Percentiles rank a stretch among this genome's conserved stretches.
Evolutionary conservation across 1,284 basidiomycete species (phyloP).

Genomic region (Heterobasidion irregulare): DNA sequence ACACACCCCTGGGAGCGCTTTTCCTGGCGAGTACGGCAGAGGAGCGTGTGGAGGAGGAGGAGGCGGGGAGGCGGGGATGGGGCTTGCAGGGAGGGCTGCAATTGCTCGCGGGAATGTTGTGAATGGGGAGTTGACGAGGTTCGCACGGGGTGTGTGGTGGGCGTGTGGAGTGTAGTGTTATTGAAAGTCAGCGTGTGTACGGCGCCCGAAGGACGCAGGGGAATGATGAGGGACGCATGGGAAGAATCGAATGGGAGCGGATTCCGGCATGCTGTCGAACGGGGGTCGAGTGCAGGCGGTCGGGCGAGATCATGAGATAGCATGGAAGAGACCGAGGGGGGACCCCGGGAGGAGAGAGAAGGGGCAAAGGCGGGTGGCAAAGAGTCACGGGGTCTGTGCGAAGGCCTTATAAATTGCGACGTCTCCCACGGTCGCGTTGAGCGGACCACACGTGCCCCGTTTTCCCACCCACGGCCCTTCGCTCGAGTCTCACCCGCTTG

Average conservation of each 20-base stretch:
- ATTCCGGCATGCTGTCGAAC: no score
- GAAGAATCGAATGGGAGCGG: no score
- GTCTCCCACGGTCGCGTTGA: slow-evolving; percentile 9
- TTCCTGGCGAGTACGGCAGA: slow-evolving; percentile 11
- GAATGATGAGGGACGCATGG: no score
- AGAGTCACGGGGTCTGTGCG: slow-evolving; percentile 19
- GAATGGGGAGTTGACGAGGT: slow-evolving; percentile 6
- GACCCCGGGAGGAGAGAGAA: no score
- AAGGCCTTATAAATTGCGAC: slow-evolving; percentile 24
- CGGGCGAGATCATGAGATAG: no score
- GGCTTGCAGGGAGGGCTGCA: neutral
- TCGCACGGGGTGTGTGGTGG: neutral
- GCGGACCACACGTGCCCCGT: slow-evolving; percentile 21
- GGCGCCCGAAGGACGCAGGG: no score
- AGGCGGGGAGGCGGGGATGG: neutral
- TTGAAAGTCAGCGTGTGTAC: no score
- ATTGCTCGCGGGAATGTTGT: slow-evolving; percentile 3
- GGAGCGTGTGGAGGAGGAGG: slow-evolving; percentile 5
- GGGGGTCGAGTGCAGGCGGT: no score
- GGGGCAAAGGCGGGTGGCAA: slow-evolving; percentile 4
- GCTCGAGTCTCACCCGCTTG: slow-evolving; percentile 22
- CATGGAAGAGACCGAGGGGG: no score
- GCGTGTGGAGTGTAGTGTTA: neutral
- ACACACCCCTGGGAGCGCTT: slow-evolving; percentile 5
- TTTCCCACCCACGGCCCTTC: slow-evolving; percentile 27